Evolutionary conservation across 148 eudicot species (phyloP), one percentile per base, ranked within the genome.

Genomic region (Rhododendron williamsianum): DNA sequence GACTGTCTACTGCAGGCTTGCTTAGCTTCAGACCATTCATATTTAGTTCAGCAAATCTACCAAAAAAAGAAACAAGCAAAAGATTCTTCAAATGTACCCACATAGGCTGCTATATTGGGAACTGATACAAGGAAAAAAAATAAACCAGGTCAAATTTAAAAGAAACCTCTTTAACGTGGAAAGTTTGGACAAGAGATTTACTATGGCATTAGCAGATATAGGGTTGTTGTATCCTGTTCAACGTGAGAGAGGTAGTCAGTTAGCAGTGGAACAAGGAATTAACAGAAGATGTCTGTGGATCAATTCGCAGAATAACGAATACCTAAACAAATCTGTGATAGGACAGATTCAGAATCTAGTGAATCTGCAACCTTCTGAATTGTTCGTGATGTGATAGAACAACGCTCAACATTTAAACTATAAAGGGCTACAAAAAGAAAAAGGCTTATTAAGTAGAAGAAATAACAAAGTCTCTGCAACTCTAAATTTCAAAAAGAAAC

Each of bases 381-480:
- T 51, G 98, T 95, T 91, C 94, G 92, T 63, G 98, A 91, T 72
- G 98, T 97, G 86, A 97, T 90, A 58, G 94, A 94, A 88, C 99
- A 97, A 16, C 93, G 92, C 86, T 93, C 98, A 82, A 97, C 88
- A 87, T 94, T 91, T 85, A 97, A 91, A 88, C 92, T 95, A 83
- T 95, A 94, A 84, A 97, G 97, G 74, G 92, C 99, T 97, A 93
- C 84, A 89, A 63, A 72, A 82, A 21, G 86, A 85, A 84, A 76
- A 13, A 83, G 41, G 25, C 80, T 63, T 18, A 25, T 30, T 76
- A 65, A 78, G 74, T 48, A 9, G 30, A 72, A 71, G 25, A 80
- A 27, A 45, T 25, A 71, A 52, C 33, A 18, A 65, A 65, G 77
- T 76, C n/a, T 27, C 27, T 16, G 36, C 21, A 85, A 48, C 72